Evolutionary conservation across 2,329 filamentous ascomycete genomes (phyloP).

Genomic region (Colletotrichum trifolii): DNA sequence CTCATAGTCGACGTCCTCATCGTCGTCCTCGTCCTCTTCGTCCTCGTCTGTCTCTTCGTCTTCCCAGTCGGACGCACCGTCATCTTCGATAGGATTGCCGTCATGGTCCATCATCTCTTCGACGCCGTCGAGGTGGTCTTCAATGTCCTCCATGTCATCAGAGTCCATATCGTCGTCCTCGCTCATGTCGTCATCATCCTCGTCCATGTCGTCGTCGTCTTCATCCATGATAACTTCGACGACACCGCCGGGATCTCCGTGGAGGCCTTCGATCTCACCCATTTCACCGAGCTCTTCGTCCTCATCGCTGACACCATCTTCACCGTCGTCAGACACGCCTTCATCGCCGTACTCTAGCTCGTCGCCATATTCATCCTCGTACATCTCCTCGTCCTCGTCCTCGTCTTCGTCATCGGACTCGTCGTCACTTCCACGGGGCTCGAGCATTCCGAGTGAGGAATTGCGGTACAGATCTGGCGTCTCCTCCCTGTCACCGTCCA

Average conservation of each 20-base stretch:
- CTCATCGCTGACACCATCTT: slow-evolving; percentile 90
- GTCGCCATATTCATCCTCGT: slow-evolving; percentile 89
- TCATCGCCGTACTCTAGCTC: slow-evolving; percentile 93
- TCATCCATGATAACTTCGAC: slow-evolving; percentile 85
- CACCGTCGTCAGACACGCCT: slow-evolving; percentile 80
- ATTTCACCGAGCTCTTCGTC: slow-evolving; percentile 86
- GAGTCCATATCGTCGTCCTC: slow-evolving; percentile 64
- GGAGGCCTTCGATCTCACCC: slow-evolving; percentile 83
- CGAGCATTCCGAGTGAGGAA: slow-evolving; percentile 93
- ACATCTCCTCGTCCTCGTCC: slow-evolving; percentile 89
- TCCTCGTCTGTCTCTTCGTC: slow-evolving; percentile 69
- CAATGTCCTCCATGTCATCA: slow-evolving; percentile 64
- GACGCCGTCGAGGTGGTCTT: slow-evolving; percentile 58
- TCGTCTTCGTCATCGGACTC: slow-evolving; percentile 81
- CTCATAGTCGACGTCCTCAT: slow-evolving; percentile 66
- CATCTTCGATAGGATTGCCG: slow-evolving; percentile 68
- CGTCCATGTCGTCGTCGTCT: slow-evolving; percentile 71
- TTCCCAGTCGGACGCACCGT: slow-evolving; percentile 71
- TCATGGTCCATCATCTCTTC: slow-evolving; percentile 72
- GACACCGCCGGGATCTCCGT: slow-evolving; percentile 67
- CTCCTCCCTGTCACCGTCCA: slow-evolving; percentile 88
- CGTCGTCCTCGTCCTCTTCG: slow-evolving; percentile 61
- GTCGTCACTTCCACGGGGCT: slow-evolving; percentile 83
- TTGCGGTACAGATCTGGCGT: slow-evolving; percentile 98
- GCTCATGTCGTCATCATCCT: slow-evolving; percentile 66